These are phyloP conservation scores for Digitaria exilis DNA, from an alignment of 202 grass and related monocot species.

Conservation along the genomic window DNA sequence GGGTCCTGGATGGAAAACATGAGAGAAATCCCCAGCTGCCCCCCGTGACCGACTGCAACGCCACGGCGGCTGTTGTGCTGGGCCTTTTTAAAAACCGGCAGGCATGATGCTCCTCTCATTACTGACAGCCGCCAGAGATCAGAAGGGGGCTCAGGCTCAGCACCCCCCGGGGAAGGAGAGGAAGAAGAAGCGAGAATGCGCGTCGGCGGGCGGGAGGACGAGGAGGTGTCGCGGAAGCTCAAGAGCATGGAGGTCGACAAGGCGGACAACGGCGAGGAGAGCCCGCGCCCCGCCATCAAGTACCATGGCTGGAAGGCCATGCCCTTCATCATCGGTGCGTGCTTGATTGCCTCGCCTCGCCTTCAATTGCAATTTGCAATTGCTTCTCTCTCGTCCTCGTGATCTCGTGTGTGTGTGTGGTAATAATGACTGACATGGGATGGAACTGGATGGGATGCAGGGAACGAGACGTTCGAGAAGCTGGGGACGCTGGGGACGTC, in stretches of 20 bases:
- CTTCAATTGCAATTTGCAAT: neutral
- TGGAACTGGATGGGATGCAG: conserved; percentile 28
- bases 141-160: neutral
- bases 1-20: neutral
- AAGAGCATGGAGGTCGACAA: conserved; percentile 71
- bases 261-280: conserved; percentile 47
- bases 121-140: conserved; percentile 10
- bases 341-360: no score
- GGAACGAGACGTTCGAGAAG: conserved; percentile 98
- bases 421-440: neutral
- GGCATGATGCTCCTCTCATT: conserved; percentile 26
- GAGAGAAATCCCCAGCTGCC: neutral
- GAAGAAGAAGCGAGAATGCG: conserved; percentile 41
- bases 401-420: neutral
- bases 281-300: conserved; percentile 42
- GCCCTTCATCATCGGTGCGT: conserved; percentile 86
- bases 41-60: conserved; percentile 15
- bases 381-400: neutral
- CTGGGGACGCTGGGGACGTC: conserved; percentile 76
- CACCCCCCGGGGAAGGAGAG: neutral
- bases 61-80: neutral
- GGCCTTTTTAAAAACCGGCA: conserved; percentile 32
- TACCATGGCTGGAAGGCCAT: conserved; percentile 88
- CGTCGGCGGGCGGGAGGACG: conserved; percentile 42
- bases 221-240: conserved; percentile 53